These are phyloP conservation scores for Syzygium malaccense DNA, from an alignment of 441 rosid genomes.

Conservation along the genomic window DNA sequence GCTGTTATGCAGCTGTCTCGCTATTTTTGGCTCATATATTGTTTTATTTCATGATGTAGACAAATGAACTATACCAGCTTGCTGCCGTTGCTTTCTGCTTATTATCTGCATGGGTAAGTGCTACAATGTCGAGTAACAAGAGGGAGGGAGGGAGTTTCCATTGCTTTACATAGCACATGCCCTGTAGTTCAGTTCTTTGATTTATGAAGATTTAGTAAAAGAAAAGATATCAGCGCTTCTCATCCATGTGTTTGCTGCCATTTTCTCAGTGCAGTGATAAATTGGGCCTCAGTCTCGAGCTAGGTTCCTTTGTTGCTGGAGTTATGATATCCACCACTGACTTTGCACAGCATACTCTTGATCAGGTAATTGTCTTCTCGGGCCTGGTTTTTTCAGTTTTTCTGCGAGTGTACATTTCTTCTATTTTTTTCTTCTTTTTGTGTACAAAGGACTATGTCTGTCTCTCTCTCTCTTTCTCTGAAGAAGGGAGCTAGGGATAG, in stretches of 20 bases:
- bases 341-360: constrained; percentile 90
- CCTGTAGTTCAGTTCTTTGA: neutral
- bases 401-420: neutral
- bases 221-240: neutral
- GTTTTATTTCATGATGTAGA: constrained; percentile 36
- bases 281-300: constrained; percentile 96
- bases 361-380: constrained; percentile 51
- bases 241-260: constrained; percentile 18
- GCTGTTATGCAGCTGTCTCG: neutral
- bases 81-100: constrained; percentile 98
- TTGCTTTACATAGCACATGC: neutral
- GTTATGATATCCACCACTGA: constrained; percentile 98
- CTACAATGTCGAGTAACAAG: neutral
- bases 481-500: neutral
- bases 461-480: neutral
- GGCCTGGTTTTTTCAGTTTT: neutral
- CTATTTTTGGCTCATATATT: neutral
- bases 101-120: constrained; percentile 96
- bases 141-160: neutral
- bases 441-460: neutral
- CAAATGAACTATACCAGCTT: constrained; percentile 96
- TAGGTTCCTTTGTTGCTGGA: constrained; percentile 97
- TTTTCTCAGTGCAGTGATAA: constrained; percentile 96
- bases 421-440: neutral
- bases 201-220: neutral